A percentile compares a stretch with the other conserved stretches of the same genome.
Conservation (phyloP, 2,329 filamentous ascomycete genomes). For the Penicillium sp. region DNA sequence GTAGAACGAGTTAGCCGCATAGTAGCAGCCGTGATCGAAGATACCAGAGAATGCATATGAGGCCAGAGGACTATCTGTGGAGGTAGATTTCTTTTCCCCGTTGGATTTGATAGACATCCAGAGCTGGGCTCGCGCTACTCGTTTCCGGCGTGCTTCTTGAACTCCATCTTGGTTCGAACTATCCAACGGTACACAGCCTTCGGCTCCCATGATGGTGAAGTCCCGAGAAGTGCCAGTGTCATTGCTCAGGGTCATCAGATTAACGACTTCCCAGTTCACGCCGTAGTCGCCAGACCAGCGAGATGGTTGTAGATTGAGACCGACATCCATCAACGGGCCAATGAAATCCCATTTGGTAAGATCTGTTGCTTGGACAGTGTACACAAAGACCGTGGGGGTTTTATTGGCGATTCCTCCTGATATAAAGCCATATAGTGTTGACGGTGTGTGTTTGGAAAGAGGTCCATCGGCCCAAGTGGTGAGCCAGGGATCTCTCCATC, state of each 20-base stretch:
- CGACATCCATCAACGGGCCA: conserved; percentile 45
- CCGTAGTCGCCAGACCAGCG: conserved; percentile 54
- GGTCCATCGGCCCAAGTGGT: conserved; percentile 15
- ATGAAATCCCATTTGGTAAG: conserved; percentile 49
- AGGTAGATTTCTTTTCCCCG: background rate
- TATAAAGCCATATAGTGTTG: conserved; percentile 48
- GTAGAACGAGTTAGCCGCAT: conserved; percentile 52
- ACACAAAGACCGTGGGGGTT: conserved; percentile 51
- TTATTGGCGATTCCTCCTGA: conserved; percentile 48
- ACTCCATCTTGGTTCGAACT: background rate
- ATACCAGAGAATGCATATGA: conserved; percentile 46
- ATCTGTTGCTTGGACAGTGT: conserved; percentile 43
- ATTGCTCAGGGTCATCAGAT: conserved; percentile 46
- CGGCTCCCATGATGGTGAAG: conserved; percentile 50
- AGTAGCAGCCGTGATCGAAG: conserved; percentile 51
- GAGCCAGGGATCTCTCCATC: conserved; percentile 47
- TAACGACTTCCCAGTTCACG: conserved; percentile 54
- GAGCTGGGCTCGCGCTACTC: conserved; percentile 38
- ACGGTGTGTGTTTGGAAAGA: conserved; percentile 5
- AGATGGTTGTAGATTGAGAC: conserved; percentile 41
- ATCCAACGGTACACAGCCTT: conserved; percentile 39
- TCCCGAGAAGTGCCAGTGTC: conserved; percentile 30
- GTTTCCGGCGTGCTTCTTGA: conserved; percentile 17
- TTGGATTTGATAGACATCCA: conserved; percentile 47
- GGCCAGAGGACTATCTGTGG: conserved; percentile 24